phyloP scores from a whole-genome alignment of 352 stramenopile species.

The Pythium sukuiense region DNA sequence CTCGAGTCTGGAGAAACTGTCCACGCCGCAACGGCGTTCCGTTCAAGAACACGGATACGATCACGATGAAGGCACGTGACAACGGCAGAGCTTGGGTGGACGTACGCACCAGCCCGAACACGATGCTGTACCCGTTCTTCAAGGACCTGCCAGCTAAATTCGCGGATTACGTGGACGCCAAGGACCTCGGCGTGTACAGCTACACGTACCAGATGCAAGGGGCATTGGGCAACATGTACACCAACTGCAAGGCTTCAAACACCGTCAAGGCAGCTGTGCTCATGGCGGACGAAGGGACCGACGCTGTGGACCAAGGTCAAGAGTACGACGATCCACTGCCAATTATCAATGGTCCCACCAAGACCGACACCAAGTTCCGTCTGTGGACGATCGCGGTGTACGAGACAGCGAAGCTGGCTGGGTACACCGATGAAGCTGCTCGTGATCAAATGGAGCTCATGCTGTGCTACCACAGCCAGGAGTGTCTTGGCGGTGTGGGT shows the following conservation, averaged over 20 bases:
- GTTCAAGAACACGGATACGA: slow-evolving; percentile 22
- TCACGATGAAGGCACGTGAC: slow-evolving; percentile 19
- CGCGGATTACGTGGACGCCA: slow-evolving; percentile 47
- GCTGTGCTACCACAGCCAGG: slow-evolving; percentile 47
- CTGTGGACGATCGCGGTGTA: slow-evolving; percentile 52
- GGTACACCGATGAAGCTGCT: slow-evolving; percentile 40
- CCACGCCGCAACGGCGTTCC: slow-evolving; percentile 15
- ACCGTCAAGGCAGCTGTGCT: slow-evolving; percentile 26
- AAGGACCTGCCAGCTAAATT: slow-evolving; percentile 51
- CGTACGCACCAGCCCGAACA: slow-evolving; percentile 38
- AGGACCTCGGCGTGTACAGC: slow-evolving; percentile 52
- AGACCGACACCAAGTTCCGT: slow-evolving; percentile 32
- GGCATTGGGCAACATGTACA: slow-evolving; percentile 47
- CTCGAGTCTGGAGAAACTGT: slow-evolving; percentile 37
- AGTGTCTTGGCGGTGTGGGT: slow-evolving; percentile 46
- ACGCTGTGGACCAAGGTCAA: not conserved
- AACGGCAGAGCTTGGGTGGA: slow-evolving; percentile 20
- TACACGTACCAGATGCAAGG: slow-evolving; percentile 61
- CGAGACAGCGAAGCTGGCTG: slow-evolving; percentile 43
- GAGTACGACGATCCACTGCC: slow-evolving; percentile 3
- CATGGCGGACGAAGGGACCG: not conserved
- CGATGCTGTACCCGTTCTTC: slow-evolving; percentile 62
- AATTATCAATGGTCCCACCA: slow-evolving; percentile 22
- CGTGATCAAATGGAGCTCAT: slow-evolving; percentile 57
- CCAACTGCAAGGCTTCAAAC: slow-evolving; percentile 41